A percentile compares a stretch with the other conserved stretches of the same genome.
Conservation (phyloP, 345 rosid genomes). For the Cochlearia excelsa region DNA sequence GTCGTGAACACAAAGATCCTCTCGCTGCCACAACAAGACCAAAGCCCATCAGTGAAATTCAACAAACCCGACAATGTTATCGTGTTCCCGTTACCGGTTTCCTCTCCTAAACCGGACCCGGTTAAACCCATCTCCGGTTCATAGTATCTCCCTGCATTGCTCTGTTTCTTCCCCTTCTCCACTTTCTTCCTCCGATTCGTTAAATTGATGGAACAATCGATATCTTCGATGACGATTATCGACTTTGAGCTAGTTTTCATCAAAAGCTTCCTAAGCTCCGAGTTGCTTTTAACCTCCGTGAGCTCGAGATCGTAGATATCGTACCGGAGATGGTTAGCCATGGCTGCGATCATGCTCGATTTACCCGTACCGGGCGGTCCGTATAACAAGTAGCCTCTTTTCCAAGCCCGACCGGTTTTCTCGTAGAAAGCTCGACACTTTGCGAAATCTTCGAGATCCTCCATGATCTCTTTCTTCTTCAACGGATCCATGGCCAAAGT, state of each 20-base stretch:
- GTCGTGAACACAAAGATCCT: constrained; percentile 33
- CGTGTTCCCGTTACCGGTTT: background rate
- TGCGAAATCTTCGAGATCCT: constrained; percentile 60
- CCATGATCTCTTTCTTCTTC: constrained; percentile 55
- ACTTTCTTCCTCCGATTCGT: constrained; percentile 46
- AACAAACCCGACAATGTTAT: constrained; percentile 25
- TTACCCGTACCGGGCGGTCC: constrained; percentile 16
- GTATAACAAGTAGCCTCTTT: constrained; percentile 30
- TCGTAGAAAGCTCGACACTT: constrained; percentile 60
- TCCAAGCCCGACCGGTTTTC: constrained; percentile 80
- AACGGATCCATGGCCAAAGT: constrained; percentile 83
- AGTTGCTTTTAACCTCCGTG: constrained; percentile 78
- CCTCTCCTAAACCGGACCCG: constrained; percentile 24
- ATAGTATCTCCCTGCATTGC: background rate
- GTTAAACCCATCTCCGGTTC: constrained; percentile 2
- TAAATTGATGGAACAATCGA: constrained; percentile 72
- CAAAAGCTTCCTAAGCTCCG: constrained; percentile 68
- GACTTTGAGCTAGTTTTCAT: constrained; percentile 91
- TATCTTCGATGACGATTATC: constrained; percentile 80
- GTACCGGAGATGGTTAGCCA: constrained; percentile 84
- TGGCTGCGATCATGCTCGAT: constrained; percentile 72
- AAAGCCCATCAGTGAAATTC: constrained; percentile 32
- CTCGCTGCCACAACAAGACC: constrained; percentile 33
- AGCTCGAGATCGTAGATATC: constrained; percentile 90
- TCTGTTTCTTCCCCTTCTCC: background rate